Conservation (phyloP, 2,329 filamentous ascomycete genomes). For the Fusarium piperis region DNA sequence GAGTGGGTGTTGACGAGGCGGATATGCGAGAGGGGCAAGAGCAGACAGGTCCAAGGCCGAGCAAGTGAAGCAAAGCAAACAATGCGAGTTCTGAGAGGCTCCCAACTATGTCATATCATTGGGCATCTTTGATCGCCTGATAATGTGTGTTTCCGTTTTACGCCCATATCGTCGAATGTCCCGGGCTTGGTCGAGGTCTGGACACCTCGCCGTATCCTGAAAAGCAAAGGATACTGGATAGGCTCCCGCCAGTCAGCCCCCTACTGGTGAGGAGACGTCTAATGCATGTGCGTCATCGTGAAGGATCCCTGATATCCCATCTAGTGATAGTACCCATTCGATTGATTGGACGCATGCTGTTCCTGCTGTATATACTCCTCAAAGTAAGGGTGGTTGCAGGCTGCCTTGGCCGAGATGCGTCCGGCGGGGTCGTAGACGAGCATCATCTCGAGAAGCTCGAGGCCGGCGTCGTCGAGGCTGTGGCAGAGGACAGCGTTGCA, state of each 20-base stretch:
- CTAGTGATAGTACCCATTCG: constrained; percentile 52
- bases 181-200: constrained; percentile 1
- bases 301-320: constrained; percentile 38
- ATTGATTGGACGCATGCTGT: constrained; percentile 40
- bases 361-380: constrained; percentile 51
- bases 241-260: neutral
- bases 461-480: constrained; percentile 75
- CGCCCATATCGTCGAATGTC: constrained; percentile 5
- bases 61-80: constrained; percentile 7
- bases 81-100: constrained; percentile 2
- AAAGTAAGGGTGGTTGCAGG: constrained; percentile 87
- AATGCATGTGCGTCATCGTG: constrained; percentile 35
- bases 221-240: constrained; percentile 19
- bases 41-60: neutral
- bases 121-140: neutral
- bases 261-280: constrained; percentile 1
- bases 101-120: neutral
- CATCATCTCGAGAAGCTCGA: constrained; percentile 75
- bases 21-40: neutral
- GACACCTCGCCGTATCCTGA: constrained; percentile 18
- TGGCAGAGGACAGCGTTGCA: constrained; percentile 72
- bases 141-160: constrained; percentile 3
- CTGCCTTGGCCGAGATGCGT: constrained; percentile 89
- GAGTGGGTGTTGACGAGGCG: neutral
- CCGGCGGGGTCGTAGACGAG: constrained; percentile 88